Evolutionary conservation across 495 filamentous ascomycete species (phyloP).

Genomic region (Trichoderma gamsii): DNA sequence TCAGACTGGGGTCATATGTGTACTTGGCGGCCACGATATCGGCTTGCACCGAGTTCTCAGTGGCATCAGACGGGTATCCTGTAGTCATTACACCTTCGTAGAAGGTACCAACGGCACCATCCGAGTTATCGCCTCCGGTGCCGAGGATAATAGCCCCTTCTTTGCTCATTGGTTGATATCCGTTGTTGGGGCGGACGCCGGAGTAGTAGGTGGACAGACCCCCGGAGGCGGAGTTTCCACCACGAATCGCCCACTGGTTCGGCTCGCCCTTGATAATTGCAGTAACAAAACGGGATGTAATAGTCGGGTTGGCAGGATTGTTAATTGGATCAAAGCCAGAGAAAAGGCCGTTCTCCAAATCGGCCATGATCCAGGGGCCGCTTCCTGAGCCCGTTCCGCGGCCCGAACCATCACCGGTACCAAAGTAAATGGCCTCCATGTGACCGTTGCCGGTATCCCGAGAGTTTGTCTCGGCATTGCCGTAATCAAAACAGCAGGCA

Average conservation of each 20-base stretch:
- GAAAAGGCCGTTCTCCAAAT: slow-evolving; percentile 56
- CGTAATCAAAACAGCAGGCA: slow-evolving; percentile 57
- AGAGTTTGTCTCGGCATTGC: slow-evolving; percentile 52
- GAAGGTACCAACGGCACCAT: slow-evolving; percentile 51
- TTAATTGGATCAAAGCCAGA: slow-evolving; percentile 36
- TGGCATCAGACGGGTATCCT: slow-evolving; percentile 50
- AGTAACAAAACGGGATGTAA: slow-evolving; percentile 47
- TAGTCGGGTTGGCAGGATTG: slow-evolving; percentile 43
- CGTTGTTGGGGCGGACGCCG: slow-evolving; percentile 40
- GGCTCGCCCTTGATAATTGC: slow-evolving; percentile 47
- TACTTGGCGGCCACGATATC: slow-evolving; percentile 53
- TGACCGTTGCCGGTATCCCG: slow-evolving; percentile 51
- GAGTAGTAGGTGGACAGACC: slow-evolving; percentile 50
- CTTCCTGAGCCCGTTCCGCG: slow-evolving; percentile 47
- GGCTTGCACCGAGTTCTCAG: slow-evolving; percentile 51
- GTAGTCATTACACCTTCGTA: slow-evolving; percentile 57
- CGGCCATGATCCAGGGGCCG: slow-evolving; percentile 57
- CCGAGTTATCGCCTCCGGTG: slow-evolving; percentile 45
- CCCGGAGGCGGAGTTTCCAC: slow-evolving; percentile 47
- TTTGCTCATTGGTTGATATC: slow-evolving; percentile 56
- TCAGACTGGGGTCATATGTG: slow-evolving; percentile 28
- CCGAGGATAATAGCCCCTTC: slow-evolving; percentile 53
- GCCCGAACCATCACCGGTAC: slow-evolving; percentile 33
- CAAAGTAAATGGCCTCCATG: slow-evolving; percentile 59
- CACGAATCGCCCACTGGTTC: slow-evolving; percentile 49